Conservation (phyloP, 169 alveolate genomes). For the Eimeria necatrix region DNA sequence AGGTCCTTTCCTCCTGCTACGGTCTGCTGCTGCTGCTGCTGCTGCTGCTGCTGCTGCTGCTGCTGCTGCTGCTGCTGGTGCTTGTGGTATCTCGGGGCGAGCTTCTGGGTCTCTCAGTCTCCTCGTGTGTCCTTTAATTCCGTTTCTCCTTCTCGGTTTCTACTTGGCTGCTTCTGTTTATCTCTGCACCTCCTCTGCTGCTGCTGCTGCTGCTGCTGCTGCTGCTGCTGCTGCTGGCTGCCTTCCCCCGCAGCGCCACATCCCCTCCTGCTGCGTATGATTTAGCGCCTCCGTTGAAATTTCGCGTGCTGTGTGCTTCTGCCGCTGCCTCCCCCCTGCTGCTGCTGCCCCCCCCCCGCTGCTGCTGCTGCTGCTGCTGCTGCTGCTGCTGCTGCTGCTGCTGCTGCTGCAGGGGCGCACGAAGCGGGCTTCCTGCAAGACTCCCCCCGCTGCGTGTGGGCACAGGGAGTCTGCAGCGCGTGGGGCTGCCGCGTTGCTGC, state of each 20-base stretch:
- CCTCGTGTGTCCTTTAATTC: not conserved
- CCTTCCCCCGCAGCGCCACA: not conserved
- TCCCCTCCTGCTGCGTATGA: not conserved
- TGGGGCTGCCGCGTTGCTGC: slow-evolving; percentile 34
- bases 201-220: slow-evolving; percentile 3
- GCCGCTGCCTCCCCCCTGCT: not conserved
- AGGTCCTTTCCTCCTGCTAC: slow-evolving; percentile 7
- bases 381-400: not conserved
- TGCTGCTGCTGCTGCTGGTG: slow-evolving; percentile 25
- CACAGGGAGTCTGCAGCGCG: slow-evolving; percentile 7
- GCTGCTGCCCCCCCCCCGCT: not conserved
- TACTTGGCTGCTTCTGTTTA: not conserved
- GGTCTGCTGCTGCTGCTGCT: slow-evolving; percentile 14
- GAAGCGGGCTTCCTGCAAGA: slow-evolving; percentile 10
- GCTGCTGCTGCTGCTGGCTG: slow-evolving; percentile 25
- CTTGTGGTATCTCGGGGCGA: not conserved
- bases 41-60: slow-evolving; percentile 19
- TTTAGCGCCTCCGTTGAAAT: not conserved
- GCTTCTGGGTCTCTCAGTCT: not conserved
- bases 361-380: not conserved
- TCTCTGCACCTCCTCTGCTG: not conserved
- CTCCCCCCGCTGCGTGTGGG: slow-evolving; percentile 57
- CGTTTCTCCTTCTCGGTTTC: too few relatives aligned
- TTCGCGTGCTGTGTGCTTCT: not conserved
- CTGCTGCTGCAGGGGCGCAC: slow-evolving; percentile 11